Conservation (phyloP, 2,329 filamentous ascomycete genomes). For the Lithohypha guttulata region DNA sequence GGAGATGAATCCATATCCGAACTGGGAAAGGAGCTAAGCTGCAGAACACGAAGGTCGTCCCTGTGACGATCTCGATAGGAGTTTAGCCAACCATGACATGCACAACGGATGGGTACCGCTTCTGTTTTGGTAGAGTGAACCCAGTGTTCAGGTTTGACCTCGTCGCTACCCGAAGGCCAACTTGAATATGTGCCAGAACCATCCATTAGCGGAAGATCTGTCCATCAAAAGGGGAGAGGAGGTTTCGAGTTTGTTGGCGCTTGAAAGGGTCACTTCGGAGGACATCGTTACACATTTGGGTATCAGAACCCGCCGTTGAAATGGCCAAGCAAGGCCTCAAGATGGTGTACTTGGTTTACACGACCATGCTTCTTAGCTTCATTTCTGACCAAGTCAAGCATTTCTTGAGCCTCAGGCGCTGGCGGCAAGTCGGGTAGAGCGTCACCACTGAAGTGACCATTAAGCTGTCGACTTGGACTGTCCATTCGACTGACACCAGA, state of each 20-base stretch:
- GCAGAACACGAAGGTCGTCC: too few species aligned
- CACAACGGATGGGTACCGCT: too few species aligned
- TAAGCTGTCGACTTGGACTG: slow-evolving; percentile 22
- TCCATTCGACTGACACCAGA: slow-evolving; percentile 18
- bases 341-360: slow-evolving; percentile 19
- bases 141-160: too few species aligned
- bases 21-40: too few species aligned
- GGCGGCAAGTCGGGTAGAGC: slow-evolving; percentile 20
- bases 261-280: background rate
- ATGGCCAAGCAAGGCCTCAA: slow-evolving; percentile 20
- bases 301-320: slow-evolving; percentile 5
- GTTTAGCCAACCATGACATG: too few species aligned
- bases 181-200: too few species aligned
- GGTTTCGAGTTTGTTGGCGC: too few species aligned
- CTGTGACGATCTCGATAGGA: too few species aligned
- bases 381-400: slow-evolving; percentile 19
- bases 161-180: too few species aligned
- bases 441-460: slow-evolving; percentile 17
- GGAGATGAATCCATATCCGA: too few species aligned
- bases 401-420: slow-evolving; percentile 21
- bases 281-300: background rate
- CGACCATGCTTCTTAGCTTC: slow-evolving; percentile 21
- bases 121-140: background rate
- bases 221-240: background rate
- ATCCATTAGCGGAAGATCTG: too few species aligned